Conservation (phyloP, 2,329 filamentous ascomycete species). For the Epicoccum nigrum region DNA sequence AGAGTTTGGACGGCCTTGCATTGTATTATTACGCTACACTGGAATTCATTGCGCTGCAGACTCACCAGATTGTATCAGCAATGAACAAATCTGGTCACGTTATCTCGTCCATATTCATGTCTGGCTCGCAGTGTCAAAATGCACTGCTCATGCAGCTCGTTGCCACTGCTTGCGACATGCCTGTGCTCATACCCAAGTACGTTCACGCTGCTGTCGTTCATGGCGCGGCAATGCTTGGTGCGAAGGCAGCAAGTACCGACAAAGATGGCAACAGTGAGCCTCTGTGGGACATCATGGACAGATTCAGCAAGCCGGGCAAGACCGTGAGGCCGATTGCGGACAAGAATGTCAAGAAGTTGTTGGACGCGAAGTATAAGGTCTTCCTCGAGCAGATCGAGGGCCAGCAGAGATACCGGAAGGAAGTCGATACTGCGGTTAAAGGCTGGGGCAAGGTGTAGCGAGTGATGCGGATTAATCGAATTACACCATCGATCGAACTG, state of each 20-base stretch:
- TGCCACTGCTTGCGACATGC: conserved; percentile 88
- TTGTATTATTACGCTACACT: conserved; percentile 94
- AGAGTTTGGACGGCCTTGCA: conserved; percentile 83
- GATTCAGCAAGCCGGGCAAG: conserved; percentile 92
- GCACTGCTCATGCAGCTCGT: conserved; percentile 88
- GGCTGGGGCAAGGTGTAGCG: conserved; percentile 33
- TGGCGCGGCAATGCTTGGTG: conserved; percentile 97
- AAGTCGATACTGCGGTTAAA: conserved; percentile 67
- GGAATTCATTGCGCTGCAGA: conserved; percentile 98
- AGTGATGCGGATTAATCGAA: not conserved
- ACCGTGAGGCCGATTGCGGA: conserved; percentile 78
- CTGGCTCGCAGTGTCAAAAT: conserved; percentile 96
- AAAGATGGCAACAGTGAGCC: conserved; percentile 79
- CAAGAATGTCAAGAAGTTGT: conserved; percentile 74
- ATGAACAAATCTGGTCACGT: conserved; percentile 92
- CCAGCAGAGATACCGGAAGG: conserved; percentile 80
- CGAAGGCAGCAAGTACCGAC: conserved; percentile 89
- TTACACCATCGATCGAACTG: no score
- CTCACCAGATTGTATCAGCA: conserved; percentile 88
- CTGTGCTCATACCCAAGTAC: conserved; percentile 90
- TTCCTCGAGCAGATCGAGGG: conserved; percentile 90
- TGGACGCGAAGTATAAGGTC: conserved; percentile 91
- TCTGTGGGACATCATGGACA: conserved; percentile 96
- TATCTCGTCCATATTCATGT: conserved; percentile 97
- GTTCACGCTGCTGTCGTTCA: conserved; percentile 96